Percentiles rank a stretch among this genome's conserved stretches.
phyloP scores from a whole-genome alignment of 1,139 yeast genomes.

The Suzukiozyma palmioleophila region DNA sequence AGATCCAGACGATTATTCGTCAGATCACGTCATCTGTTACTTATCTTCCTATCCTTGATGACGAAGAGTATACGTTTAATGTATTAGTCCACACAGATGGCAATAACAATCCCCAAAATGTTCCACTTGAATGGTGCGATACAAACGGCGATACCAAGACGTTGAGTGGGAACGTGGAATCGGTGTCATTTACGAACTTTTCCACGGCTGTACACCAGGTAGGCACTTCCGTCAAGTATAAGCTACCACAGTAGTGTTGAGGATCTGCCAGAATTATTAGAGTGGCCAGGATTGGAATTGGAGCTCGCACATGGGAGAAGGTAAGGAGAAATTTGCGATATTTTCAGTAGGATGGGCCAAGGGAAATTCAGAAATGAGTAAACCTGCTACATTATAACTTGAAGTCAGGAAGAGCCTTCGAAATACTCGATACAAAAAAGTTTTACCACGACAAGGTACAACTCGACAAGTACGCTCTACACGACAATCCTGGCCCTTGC shows the following conservation, averaged over 20 bases:
- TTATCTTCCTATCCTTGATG: constrained; percentile 73
- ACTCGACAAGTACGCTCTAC: too few species aligned
- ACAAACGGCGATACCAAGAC: constrained; percentile 55
- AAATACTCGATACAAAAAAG: too few species aligned
- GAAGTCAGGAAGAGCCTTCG: too few species aligned
- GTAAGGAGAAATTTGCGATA: too few species aligned
- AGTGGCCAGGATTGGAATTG: constrained; percentile 7
- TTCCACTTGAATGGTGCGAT: constrained; percentile 87
- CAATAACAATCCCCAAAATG: constrained; percentile 44
- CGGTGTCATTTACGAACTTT: constrained; percentile 67
- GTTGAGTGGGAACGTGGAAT: constrained; percentile 55
- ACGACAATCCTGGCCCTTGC: too few species aligned
- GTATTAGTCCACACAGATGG: constrained; percentile 83
- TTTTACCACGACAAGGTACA: too few species aligned
- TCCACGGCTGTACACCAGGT: constrained; percentile 67
- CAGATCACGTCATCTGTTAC: constrained; percentile 89
- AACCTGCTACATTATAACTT: too few species aligned
- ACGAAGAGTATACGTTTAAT: constrained; percentile 72
- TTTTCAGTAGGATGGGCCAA: too few species aligned
- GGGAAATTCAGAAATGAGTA: too few species aligned
- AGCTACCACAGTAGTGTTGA: constrained; percentile 7
- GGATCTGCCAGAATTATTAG: too few species aligned
- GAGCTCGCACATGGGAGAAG: too few species aligned
- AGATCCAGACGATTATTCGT: constrained; percentile 79
- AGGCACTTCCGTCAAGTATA: constrained; percentile 76